phyloP scores from a whole-genome alignment of 2,329 filamentous ascomycete genomes.

The Fusarium floridanum region DNA sequence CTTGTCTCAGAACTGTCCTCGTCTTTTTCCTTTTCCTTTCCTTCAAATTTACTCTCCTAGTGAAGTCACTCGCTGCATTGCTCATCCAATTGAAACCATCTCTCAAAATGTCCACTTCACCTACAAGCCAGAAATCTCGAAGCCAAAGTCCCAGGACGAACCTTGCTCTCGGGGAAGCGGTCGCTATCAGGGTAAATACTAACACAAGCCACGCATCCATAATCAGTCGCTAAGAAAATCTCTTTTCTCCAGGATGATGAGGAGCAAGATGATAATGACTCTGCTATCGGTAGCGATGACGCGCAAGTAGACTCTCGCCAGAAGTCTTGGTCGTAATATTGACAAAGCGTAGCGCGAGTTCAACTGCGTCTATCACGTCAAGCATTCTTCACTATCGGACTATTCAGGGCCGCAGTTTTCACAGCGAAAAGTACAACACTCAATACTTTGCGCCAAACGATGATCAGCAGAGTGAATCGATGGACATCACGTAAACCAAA shows the following conservation, averaged over 20 bases:
- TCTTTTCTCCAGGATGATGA: slow-evolving; percentile 1
- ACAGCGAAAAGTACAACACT: slow-evolving; percentile 17
- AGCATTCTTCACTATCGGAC: slow-evolving; percentile 25
- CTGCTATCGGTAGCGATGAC: not conserved
- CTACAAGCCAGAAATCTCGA: not conserved
- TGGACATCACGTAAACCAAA: slow-evolving; percentile 19
- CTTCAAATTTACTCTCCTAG: not conserved
- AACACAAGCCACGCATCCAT: not conserved
- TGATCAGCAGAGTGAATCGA: slow-evolving; percentile 18
- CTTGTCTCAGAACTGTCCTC: not conserved
- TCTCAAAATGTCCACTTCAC: not conserved
- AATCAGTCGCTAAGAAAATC: not conserved
- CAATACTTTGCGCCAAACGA: slow-evolving; percentile 27
- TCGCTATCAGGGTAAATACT: not conserved
- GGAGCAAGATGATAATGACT: not conserved
- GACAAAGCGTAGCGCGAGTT: slow-evolving; percentile 6
- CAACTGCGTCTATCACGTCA: slow-evolving; percentile 20
- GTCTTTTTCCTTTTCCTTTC: not conserved
- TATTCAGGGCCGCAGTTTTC: slow-evolving; percentile 20
- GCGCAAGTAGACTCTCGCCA: not conserved
- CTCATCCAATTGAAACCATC: not conserved
- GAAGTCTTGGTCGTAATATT: not conserved
- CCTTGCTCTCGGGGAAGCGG: not conserved
- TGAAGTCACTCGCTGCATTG: not conserved
- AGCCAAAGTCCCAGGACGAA: not conserved